Evolutionary conservation across 2,329 filamentous ascomycete genomes (phyloP).

Genomic region (Fusarium keratoplasticum): DNA sequence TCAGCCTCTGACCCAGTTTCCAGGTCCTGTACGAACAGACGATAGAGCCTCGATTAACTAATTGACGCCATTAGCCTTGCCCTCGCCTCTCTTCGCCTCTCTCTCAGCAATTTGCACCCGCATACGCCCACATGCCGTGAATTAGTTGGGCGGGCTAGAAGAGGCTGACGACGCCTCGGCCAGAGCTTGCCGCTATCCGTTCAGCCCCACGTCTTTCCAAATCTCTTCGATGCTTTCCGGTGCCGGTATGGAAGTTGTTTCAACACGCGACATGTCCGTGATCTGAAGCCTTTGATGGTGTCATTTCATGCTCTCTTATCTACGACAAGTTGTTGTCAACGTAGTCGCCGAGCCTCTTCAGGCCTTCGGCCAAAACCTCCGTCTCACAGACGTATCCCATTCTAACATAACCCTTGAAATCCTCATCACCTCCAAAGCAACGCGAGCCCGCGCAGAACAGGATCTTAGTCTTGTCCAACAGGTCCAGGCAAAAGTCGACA

Average conservation of each 20-base stretch:
- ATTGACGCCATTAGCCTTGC: conserved; percentile 17
- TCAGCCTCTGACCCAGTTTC: conserved; percentile 31
- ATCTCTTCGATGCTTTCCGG: conserved; percentile 13
- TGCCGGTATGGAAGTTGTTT: conserved; percentile 9
- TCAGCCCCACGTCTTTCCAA: conserved; percentile 4
- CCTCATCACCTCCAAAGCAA: conserved; percentile 75
- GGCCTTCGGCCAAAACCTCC: conserved; percentile 72
- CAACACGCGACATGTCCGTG: background rate
- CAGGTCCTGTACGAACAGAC: background rate
- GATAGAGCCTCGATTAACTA: conserved; percentile 11
- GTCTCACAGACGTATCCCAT: conserved; percentile 82
- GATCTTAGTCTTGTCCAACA: conserved; percentile 77
- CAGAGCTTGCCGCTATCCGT: conserved; percentile 38
- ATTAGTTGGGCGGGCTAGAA: conserved; percentile 6
- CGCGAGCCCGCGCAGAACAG: conserved; percentile 79
- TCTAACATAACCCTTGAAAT: conserved; percentile 81
- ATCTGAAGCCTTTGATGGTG: background rate
- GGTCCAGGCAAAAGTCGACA: conserved; percentile 74
- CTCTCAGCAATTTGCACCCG: conserved; percentile 29
- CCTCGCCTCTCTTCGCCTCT: conserved; percentile 5
- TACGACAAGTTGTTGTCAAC: conserved; percentile 42
- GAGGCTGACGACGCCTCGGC: conserved; percentile 43
- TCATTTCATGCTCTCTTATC: background rate
- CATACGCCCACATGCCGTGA: conserved; percentile 31
- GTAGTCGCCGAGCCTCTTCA: conserved; percentile 63